Evolutionary conservation across 1,284 basidiomycete species (phyloP).

Genomic region (Sporisorium scitamineum): DNA sequence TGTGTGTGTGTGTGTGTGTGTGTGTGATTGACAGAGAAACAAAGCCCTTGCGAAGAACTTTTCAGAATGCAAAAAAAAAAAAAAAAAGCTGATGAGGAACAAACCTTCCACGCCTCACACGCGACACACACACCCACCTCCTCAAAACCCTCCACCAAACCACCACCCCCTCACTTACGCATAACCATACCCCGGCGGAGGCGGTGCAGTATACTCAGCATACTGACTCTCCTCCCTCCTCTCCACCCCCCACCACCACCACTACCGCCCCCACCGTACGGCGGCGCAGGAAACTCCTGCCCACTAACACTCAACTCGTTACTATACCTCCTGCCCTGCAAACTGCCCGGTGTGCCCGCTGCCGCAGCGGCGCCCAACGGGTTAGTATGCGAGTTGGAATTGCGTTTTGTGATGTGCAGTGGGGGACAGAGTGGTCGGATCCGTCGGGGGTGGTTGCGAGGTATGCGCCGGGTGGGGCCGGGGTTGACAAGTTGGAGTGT

Average conservation of each 20-base stretch:
- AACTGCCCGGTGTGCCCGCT: conserved; percentile 21
- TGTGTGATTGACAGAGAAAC: too few species aligned
- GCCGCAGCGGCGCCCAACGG: conserved; percentile 30
- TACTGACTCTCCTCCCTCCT: too few species aligned
- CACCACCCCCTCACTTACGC: too few species aligned
- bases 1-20: too few species aligned
- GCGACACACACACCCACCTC: neutral
- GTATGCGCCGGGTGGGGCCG: conserved; percentile 28
- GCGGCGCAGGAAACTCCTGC: conserved; percentile 40
- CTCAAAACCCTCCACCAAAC: too few species aligned
- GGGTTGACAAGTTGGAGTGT: conserved; percentile 18
- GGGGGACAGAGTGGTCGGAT: conserved; percentile 32
- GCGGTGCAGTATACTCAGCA: conserved; percentile 46
- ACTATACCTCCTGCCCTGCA: conserved; percentile 36
- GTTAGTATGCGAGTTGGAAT: conserved; percentile 26
- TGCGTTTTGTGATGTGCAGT: conserved; percentile 51
- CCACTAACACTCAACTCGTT: conserved; percentile 23
- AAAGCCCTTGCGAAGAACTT: too few species aligned
- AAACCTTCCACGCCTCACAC: too few species aligned
- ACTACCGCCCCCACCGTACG: conserved; percentile 26
- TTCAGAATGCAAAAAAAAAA: too few species aligned
- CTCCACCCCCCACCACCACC: too few species aligned
- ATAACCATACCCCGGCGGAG: conserved; percentile 48
- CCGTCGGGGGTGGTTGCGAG: conserved; percentile 15
- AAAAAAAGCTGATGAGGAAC: too few species aligned